Percentiles rank a stretch among this genome's conserved stretches.
Conservation (phyloP, 345 rosid species). For the Nephelium lappaceum region DNA sequence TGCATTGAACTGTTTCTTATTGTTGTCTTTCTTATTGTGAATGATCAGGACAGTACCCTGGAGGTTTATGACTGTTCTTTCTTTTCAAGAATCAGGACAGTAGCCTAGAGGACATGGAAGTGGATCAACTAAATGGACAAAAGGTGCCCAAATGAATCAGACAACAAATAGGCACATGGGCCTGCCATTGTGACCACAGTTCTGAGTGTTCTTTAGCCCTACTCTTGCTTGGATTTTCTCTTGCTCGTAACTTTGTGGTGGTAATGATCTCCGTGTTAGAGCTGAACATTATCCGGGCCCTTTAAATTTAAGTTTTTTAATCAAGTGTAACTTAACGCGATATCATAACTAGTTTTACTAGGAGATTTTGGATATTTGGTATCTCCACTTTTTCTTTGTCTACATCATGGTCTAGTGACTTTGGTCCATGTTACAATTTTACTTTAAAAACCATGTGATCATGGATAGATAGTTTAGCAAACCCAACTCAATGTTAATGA, state of each 20-base stretch:
- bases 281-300: too few relatives aligned
- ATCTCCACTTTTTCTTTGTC: too few relatives aligned
- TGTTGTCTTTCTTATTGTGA: background rate
- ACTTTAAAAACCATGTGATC: background rate
- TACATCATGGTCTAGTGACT: too few relatives aligned
- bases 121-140: background rate
- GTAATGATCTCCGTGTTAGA: background rate
- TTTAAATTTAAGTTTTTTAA: too few relatives aligned
- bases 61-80: background rate
- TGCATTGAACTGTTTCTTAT: background rate
- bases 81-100: slow-evolving; percentile 10
- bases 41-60: background rate
- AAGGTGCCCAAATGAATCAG: slow-evolving; percentile 9
- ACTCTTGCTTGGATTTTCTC: background rate
- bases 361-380: too few relatives aligned
- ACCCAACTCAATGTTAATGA: background rate
- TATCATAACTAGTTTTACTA: too few relatives aligned
- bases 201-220: background rate
- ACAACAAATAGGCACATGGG: background rate
- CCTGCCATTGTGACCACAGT: slow-evolving; percentile 2
- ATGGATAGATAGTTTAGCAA: background rate
- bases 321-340: too few relatives aligned
- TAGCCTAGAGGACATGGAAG: background rate
- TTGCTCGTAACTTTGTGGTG: background rate
- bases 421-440: too few relatives aligned